Percentiles rank a stretch among this genome's conserved stretches.
Conservation (phyloP, 495 filamentous ascomycete genomes). For the Neurospora sp. region DNA sequence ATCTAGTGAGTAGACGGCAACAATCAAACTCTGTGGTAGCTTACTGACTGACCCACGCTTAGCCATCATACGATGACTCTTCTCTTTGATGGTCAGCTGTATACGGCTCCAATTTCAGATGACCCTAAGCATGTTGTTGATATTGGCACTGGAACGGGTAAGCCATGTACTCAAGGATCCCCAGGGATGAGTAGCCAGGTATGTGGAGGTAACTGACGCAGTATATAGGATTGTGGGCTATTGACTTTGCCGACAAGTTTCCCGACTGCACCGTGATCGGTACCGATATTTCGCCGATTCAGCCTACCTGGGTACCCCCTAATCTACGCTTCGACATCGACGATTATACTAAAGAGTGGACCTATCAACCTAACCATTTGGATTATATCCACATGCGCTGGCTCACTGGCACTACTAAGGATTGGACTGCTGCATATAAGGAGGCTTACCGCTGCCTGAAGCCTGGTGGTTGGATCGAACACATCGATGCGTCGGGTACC, state of each 20-base stretch:
- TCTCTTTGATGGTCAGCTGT: conserved; percentile 5
- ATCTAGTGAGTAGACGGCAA: too few relatives aligned
- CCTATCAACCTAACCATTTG: too few relatives aligned
- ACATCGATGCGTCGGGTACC: conserved; percentile 4
- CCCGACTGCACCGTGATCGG: conserved; percentile 43
- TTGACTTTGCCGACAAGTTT: conserved; percentile 11
- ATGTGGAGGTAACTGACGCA: background rate
- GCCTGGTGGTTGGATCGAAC: conserved; percentile 27
- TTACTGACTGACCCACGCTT: too few relatives aligned
- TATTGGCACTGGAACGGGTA: conserved; percentile 11
- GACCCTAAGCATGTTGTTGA: conserved; percentile 4
- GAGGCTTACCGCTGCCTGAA: conserved; percentile 18
- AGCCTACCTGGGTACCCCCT: conserved; percentile 34
- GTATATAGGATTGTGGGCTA: background rate
- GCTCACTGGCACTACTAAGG: too few relatives aligned
- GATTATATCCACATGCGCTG: too few relatives aligned
- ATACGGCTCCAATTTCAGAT: conserved; percentile 3
- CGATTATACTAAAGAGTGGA: conserved; percentile 25
- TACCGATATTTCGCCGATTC: conserved; percentile 53
- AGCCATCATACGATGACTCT: background rate
- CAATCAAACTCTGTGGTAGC: too few relatives aligned
- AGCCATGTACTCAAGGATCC: background rate
- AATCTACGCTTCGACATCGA: conserved; percentile 42
- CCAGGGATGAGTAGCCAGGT: background rate
- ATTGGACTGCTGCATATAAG: too few relatives aligned